Evolutionary conservation across 768 basidiomycete species (phyloP).

Genomic region (Auricularia sp.): DNA sequence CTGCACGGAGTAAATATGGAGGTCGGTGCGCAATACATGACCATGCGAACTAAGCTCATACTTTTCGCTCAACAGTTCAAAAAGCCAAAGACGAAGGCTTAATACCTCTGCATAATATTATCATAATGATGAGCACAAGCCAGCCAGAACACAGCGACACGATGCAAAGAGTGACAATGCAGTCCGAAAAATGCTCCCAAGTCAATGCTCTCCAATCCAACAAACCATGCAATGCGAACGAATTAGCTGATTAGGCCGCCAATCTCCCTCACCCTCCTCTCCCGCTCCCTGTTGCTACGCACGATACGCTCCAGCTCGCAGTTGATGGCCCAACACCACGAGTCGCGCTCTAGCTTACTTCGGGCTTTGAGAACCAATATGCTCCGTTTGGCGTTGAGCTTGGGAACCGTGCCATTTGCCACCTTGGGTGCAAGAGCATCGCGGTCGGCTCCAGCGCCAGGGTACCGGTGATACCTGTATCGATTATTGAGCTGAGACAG

Average conservation of each 20-base stretch:
- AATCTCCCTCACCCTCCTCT: slow-evolving; percentile 51
- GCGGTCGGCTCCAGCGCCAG: background rate
- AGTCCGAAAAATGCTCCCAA: background rate
- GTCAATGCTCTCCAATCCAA: no score
- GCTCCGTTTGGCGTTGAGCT: slow-evolving; percentile 49
- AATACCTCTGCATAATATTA: slow-evolving; percentile 1
- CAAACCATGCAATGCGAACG: background rate
- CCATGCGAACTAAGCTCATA: slow-evolving; percentile 6
- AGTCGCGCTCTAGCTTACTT: slow-evolving; percentile 80
- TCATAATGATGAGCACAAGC: background rate
- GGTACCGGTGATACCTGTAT: slow-evolving; percentile 16
- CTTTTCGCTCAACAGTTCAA: slow-evolving; percentile 42
- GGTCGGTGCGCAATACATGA: slow-evolving; percentile 36
- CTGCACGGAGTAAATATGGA: slow-evolving; percentile 84
- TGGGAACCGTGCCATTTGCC: slow-evolving; percentile 27
- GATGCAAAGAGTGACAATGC: background rate
- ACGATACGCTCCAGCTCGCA: slow-evolving; percentile 79
- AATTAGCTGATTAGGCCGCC: slow-evolving; percentile 39
- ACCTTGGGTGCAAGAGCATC: slow-evolving; percentile 4
- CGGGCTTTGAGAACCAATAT: slow-evolving; percentile 60
- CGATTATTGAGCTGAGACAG: slow-evolving; percentile 11
- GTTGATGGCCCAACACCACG: slow-evolving; percentile 92
- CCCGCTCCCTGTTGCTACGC: slow-evolving; percentile 51
- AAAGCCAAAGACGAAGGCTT: slow-evolving; percentile 68
- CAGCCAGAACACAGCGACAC: background rate